Percentiles rank a stretch among this genome's conserved stretches.
Evolutionary conservation across 1,284 basidiomycete species (phyloP).

Genomic region (Apiotrichum gamsii): DNA sequence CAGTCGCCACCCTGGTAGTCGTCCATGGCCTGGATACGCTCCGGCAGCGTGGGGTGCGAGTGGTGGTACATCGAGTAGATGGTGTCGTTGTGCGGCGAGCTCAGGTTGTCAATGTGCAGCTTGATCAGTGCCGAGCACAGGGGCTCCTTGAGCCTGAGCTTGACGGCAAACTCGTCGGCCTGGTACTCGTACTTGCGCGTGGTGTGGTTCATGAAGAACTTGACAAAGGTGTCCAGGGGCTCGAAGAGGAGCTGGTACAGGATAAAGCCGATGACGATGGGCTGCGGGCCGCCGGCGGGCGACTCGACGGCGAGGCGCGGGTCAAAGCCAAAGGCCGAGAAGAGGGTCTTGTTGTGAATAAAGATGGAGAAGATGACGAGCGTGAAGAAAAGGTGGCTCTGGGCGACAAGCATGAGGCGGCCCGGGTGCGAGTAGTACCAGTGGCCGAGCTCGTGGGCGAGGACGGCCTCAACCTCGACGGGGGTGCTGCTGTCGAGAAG

Average conservation of each 20-base stretch:
- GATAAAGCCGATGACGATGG: constrained; percentile 81
- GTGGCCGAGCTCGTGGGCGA: constrained; percentile 88
- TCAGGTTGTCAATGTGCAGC: constrained; percentile 82
- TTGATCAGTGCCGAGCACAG: constrained; percentile 71
- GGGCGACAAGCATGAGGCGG: constrained; percentile 77
- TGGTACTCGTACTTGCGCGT: constrained; percentile 82
- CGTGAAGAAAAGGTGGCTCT: constrained; percentile 78
- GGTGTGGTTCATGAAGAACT: constrained; percentile 70
- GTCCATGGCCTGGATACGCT: constrained; percentile 74
- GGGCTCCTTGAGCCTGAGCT: constrained; percentile 51
- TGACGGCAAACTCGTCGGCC: constrained; percentile 53
- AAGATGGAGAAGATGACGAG: constrained; percentile 87
- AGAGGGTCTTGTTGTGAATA: constrained; percentile 75
- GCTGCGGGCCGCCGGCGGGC: constrained; percentile 54
- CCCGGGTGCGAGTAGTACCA: constrained; percentile 87
- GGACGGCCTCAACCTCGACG: constrained; percentile 82
- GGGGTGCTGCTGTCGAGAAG: constrained; percentile 83
- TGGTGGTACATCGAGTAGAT: constrained; percentile 89
- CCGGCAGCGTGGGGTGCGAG: constrained; percentile 83
- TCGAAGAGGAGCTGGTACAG: constrained; percentile 80
- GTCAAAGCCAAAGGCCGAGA: constrained; percentile 78
- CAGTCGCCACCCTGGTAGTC: constrained; percentile 31
- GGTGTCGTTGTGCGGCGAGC: constrained; percentile 86
- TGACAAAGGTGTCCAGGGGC: constrained; percentile 71
- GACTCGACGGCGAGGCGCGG: constrained; percentile 54